Evolutionary conservation across 352 stramenopile genomes (phyloP).

Genomic region (Phytophthora kernoviae): DNA sequence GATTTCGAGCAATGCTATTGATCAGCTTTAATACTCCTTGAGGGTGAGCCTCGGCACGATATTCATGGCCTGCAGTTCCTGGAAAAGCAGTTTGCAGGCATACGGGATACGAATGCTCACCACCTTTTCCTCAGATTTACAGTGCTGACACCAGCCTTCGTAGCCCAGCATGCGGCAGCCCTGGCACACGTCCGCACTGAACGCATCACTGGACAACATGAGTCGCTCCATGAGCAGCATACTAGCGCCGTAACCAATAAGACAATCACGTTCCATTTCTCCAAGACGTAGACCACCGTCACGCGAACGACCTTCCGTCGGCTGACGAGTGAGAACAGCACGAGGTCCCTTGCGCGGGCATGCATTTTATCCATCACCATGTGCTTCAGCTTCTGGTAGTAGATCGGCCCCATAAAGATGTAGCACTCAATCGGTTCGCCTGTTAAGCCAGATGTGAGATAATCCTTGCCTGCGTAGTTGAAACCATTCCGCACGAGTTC

Average conservation of each 20-base stretch:
- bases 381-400: conserved; percentile 99
- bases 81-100: conserved; percentile 98
- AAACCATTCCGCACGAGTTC: conserved; percentile 97
- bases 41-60: conserved; percentile 97
- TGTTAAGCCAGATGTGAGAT: conserved; percentile 94
- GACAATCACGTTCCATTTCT: conserved; percentile 99
- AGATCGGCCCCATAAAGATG: conserved; percentile 99
- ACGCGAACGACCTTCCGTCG: conserved; percentile 97
- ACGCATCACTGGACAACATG: conserved; percentile 99
- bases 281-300: conserved; percentile 98
- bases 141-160: conserved; percentile 98
- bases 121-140: conserved; percentile 97
- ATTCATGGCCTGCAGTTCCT: conserved; percentile 99
- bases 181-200: conserved; percentile 98
- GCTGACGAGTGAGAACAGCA: conserved; percentile 97
- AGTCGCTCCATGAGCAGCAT: conserved; percentile 99
- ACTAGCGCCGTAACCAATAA: conserved; percentile 99
- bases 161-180: conserved; percentile 98
- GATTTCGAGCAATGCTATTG: not conserved
- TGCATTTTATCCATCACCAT: conserved; percentile 99
- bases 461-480: conserved; percentile 99
- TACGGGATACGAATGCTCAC: conserved; percentile 98
- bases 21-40: conserved; percentile 87
- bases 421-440: conserved; percentile 98
- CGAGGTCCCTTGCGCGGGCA: conserved; percentile 94